Evolutionary conservation across 495 filamentous ascomycete species (phyloP), one percentile per base, ranked within the genome.

Genomic region (Massariosphaeria phaeospora): DNA sequence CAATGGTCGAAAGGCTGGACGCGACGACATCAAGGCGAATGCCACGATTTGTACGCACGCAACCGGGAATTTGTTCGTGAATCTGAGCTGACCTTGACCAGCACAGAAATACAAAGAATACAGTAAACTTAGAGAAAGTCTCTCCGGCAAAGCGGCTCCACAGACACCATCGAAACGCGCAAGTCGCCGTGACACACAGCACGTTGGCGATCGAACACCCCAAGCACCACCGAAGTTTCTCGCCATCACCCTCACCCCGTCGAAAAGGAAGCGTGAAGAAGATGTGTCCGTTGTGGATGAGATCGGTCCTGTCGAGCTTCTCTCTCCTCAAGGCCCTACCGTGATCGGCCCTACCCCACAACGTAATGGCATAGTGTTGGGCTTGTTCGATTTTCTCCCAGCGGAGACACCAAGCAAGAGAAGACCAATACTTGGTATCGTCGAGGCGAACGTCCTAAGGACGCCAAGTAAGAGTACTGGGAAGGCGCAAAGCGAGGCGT

Each of bases 21-120:
- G 89, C 31, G 81, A 84, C 12, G 90, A 96, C 69, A 95, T 96
- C 67, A 96, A 95, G 69, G 77, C 83, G 52, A 81, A 90, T 61
- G 80, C 81, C 8, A 79, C 79, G 2, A 95, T 96, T 62, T 86
- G 89, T 95, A 77, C 27, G 71, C 53, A 40, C 9, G 9, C 39
- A 21, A 38, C 18, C 35, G 23, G 15, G 6, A 30, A 18, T n/a
- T 27, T 46, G 13, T n/a, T 26, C 10, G 17, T n/a, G 23, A 55
- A 38, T 20, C 20, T 21, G 24, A 25, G 13, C 40, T 27, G 25
- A 51, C 21, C 34, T 20, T 41, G 24, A 51, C 60, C 56, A 94
- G 89, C 88, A 33, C 74, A 78, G 1, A 96, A 96, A 72, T 96
- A 98, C 71, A 95, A 91, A 63, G 82, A 88, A 57, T 98, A 97